A percentile compares a stretch with the other conserved stretches of the same genome.
phyloP scores from a whole-genome alignment of 768 basidiomycete genomes.

The Lactarius quietus region DNA sequence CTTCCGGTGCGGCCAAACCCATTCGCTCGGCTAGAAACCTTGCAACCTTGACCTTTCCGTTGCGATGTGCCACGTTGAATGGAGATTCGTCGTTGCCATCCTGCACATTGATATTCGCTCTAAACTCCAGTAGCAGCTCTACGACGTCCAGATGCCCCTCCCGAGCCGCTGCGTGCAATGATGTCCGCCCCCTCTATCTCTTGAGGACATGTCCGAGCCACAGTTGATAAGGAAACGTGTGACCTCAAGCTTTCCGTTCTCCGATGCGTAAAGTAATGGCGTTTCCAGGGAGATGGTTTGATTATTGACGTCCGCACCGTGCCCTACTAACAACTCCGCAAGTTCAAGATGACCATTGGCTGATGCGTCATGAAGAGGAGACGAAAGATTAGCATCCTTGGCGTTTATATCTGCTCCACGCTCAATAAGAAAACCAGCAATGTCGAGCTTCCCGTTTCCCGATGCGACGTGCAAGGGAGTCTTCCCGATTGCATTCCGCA shows the following conservation, averaged over 20 bases:
- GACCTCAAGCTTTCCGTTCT: neutral
- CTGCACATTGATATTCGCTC: neutral
- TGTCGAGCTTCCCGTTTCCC: neutral
- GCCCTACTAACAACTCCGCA: neutral
- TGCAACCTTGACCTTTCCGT: neutral
- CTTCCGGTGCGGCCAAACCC: neutral
- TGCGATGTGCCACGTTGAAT: neutral
- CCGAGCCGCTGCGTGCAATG: neutral
- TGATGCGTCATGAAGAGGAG: constrained; percentile 8
- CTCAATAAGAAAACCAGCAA: neutral
- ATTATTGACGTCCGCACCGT: neutral
- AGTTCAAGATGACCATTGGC: neutral
- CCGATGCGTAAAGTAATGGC: neutral
- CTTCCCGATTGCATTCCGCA: neutral
- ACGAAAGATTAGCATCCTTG: neutral
- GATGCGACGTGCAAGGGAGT: neutral
- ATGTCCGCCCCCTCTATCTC: neutral
- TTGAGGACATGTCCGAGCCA: neutral
- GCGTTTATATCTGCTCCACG: neutral
- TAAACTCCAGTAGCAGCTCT: neutral
- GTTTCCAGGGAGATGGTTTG: neutral
- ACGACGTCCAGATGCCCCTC: neutral
- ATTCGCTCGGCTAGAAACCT: neutral
- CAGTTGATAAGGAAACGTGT: neutral
- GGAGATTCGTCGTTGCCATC: neutral